Base-by-base conservation (phyloP, 805 yeast genomes). In the Hyphopichia homilentoma region DNA sequence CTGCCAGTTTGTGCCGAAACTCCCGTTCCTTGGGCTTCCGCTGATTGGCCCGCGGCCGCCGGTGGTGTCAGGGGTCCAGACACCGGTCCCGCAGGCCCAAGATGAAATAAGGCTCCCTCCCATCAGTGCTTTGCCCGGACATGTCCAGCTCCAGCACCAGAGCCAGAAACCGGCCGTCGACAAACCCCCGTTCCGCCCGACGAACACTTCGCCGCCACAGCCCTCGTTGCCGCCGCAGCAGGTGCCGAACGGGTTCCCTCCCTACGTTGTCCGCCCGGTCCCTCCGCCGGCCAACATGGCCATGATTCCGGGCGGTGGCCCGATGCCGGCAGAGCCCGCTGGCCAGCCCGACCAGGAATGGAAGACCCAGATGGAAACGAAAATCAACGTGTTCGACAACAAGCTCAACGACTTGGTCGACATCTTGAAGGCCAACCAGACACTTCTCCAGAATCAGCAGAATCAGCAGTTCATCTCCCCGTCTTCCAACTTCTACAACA, bases 1-100 rank as follows among this genome's bases (percentile, higher is more conserved):
- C 27, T 81, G 87, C 45, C 70, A 72, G 19, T 79, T 72, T 51
- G 77, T 76, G 29, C 69, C 71, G 32, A 76, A 72, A 39, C 59
- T 76, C 3, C 79, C 81, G 2, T 52, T 65, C 4, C 31, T 64
- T 9, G 55, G 51, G 32, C 45, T 62, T 16, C 61, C 65, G 9
- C 52, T 35, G 21, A 36, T 43, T n/a, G 30, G 28, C 4, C 15
- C 21, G 8, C 15, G 31, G n/a, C 26, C 17, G 9, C 29, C 27
- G 3, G 12, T 23, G 5, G 11, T n/a, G 8, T n/a, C 19, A 11
- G n/a, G 7, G 19, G 13, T 16, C 5, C n/a, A n/a, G n/a, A n/a
- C n/a, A n/a, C n/a, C n/a, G n/a, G n/a, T n/a, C n/a, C n/a, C n/a
- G n/a, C n/a, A n/a, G n/a, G 5, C 19, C 19, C 21, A 26, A 21